A percentile compares a stretch with the other conserved stretches of the same genome.
phyloP scores from a whole-genome alignment of 805 yeast species.

The Teunomyces barrocoloradensis region DNA sequence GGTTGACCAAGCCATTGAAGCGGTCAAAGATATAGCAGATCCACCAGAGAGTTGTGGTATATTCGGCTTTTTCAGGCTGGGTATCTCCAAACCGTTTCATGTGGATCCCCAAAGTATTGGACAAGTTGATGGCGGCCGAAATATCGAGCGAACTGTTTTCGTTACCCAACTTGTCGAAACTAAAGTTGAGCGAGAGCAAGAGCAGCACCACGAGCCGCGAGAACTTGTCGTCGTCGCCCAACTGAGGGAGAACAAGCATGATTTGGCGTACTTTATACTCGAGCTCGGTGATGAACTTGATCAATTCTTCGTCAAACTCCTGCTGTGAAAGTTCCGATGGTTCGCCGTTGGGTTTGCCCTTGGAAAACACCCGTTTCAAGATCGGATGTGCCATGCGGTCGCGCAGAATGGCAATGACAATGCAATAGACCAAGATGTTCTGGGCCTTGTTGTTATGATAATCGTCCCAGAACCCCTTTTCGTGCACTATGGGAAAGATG shows the following conservation, averaged over 20 bases:
- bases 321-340: background rate
- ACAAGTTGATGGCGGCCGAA: slow-evolving; percentile 26
- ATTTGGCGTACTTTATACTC: slow-evolving; percentile 36
- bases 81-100: slow-evolving; percentile 17
- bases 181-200: slow-evolving; percentile 25
- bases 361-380: slow-evolving; percentile 17
- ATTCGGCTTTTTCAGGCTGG: slow-evolving; percentile 11
- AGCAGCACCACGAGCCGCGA: slow-evolving; percentile 20
- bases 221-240: slow-evolving; percentile 32
- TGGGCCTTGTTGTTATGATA: slow-evolving; percentile 18
- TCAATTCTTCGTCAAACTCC: slow-evolving; percentile 11
- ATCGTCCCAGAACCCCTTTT: slow-evolving; percentile 26
- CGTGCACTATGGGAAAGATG: slow-evolving; percentile 32
- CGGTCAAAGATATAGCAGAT: slow-evolving; percentile 30
- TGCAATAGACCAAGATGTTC: slow-evolving; percentile 22
- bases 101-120: slow-evolving; percentile 24
- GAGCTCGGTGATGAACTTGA: slow-evolving; percentile 19
- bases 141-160: slow-evolving; percentile 32
- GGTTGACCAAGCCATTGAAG: slow-evolving; percentile 27
- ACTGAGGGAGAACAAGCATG: slow-evolving; percentile 22
- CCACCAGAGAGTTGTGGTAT: slow-evolving; percentile 34
- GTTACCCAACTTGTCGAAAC: slow-evolving; percentile 24
- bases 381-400: slow-evolving; percentile 28
- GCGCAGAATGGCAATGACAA: slow-evolving; percentile 26
- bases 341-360: slow-evolving; percentile 6